Evolutionary conservation across 2,329 filamentous ascomycete genomes (phyloP), one percentile per base, ranked within the genome.

Genomic region (Exophiala spinifera): DNA sequence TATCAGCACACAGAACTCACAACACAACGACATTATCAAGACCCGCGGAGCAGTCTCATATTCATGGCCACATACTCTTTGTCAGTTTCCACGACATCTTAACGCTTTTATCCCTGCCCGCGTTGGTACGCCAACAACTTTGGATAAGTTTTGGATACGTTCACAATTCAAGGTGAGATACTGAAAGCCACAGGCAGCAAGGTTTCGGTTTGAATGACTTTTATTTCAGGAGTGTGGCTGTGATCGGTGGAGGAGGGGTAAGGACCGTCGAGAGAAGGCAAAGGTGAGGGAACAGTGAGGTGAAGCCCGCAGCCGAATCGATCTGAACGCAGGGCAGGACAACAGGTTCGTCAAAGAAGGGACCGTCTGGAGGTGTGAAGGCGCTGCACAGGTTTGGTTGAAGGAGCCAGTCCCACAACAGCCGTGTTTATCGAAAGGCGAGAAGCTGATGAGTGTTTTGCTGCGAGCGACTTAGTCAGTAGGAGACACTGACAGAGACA

Each of bases 21-120:
- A 25, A n/a, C 19, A 19, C 46, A 21, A 17, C 6, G 10, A 31
- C 28, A 31, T 31, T 3, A 10, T 31, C 10, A 3, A 31, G 28
- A 31, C 10, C 28, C 28, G 28, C 28, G 8, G 44, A 20, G 15
- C 23, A 8, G n/a, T 25, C 25, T 17, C 36, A 39, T 23, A 17
- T 42, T 17, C 21, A 23, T 42, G 46, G 37, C 31, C 61, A 77
- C 81, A 69, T 78, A 88, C 85, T 89, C 79, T 89, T 89, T 67
- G 86, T 88, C 69, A 89, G 76, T 73, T 87, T 88, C 86, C 85
- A 89, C 72, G 85, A 87, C 85, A 87, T 87, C 68, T 66, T 67
- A 62, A n/a, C 20, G 20, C 31, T 37, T 15, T 59, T 7, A 19
- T 28, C 11, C 31, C 17, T 37, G 36, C 8, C 17, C 8, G 33